Conservation (phyloP, 345 rosid genomes). For the Gossypium australe region DNA sequence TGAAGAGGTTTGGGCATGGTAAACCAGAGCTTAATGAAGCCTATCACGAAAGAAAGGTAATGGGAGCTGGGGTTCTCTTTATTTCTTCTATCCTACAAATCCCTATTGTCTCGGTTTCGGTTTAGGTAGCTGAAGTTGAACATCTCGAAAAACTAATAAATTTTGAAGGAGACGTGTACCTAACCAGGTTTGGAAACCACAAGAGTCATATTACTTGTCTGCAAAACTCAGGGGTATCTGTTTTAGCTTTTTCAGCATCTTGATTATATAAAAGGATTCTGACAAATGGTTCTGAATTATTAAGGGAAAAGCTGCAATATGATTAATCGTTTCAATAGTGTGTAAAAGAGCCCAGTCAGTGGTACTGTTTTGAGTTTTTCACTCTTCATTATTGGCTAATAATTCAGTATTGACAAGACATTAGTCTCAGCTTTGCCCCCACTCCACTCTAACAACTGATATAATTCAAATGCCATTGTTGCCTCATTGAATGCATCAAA, state of each 20-base stretch:
- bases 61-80: not conserved
- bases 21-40: not conserved
- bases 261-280: not conserved
- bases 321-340: not conserved
- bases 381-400: conserved; percentile 7
- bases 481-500: not conserved
- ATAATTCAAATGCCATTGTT: not conserved
- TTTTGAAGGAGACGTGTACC: not conserved
- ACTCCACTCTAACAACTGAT: not conserved
- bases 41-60: not conserved
- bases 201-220: not conserved
- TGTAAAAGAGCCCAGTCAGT: not conserved
- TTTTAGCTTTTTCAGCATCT: not conserved
- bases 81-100: not conserved
- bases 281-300: not conserved
- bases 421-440: not conserved
- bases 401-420: conserved; percentile 5
- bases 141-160: not conserved
- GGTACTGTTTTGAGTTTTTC: not conserved
- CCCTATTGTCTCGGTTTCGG: not conserved
- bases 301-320: not conserved
- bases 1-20: not conserved
- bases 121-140: not conserved
- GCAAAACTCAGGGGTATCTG: not conserved
- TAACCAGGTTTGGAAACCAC: not conserved